phyloP scores from a whole-genome alignment of 371 early-diverging fungal genomes.

The Smittium culicis region DNA sequence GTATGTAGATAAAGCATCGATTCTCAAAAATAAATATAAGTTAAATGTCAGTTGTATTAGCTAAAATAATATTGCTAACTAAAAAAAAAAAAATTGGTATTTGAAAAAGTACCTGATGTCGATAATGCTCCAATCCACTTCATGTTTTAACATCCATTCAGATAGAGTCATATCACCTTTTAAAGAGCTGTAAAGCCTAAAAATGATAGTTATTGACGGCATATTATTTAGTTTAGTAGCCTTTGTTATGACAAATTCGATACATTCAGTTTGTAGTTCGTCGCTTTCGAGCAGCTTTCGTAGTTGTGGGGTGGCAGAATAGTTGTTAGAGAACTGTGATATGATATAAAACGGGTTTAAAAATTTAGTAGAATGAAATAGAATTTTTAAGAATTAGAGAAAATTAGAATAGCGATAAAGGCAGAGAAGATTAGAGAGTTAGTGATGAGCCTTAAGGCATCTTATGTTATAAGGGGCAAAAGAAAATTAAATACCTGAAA shows the following conservation, averaged over 20 bases:
- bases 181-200: slow-evolving; percentile 21
- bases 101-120: slow-evolving; percentile 18
- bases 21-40: too few relatives aligned
- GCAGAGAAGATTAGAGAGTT: not conserved
- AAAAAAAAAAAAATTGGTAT: not conserved
- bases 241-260: slow-evolving; percentile 17
- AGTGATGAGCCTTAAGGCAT: too few relatives aligned
- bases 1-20: too few relatives aligned
- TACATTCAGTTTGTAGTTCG: slow-evolving; percentile 27
- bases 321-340: slow-evolving; percentile 26
- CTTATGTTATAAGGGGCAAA: not conserved
- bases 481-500: slow-evolving; percentile 13
- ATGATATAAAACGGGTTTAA: too few relatives aligned
- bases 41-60: too few relatives aligned
- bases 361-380: too few relatives aligned
- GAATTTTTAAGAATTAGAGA: not conserved
- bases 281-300: slow-evolving; percentile 16
- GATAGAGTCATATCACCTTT: slow-evolving; percentile 17
- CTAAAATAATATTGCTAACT: too few relatives aligned
- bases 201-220: slow-evolving; percentile 15
- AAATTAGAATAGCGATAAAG: not conserved
- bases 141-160: slow-evolving; percentile 23
- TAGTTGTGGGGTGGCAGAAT: slow-evolving; percentile 19
- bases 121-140: slow-evolving; percentile 16
- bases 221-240: slow-evolving; percentile 7